These are phyloP conservation scores for Crassisporium funariophilum DNA, from an alignment of 768 basidiomycete genomes.

Conservation along the genomic window DNA sequence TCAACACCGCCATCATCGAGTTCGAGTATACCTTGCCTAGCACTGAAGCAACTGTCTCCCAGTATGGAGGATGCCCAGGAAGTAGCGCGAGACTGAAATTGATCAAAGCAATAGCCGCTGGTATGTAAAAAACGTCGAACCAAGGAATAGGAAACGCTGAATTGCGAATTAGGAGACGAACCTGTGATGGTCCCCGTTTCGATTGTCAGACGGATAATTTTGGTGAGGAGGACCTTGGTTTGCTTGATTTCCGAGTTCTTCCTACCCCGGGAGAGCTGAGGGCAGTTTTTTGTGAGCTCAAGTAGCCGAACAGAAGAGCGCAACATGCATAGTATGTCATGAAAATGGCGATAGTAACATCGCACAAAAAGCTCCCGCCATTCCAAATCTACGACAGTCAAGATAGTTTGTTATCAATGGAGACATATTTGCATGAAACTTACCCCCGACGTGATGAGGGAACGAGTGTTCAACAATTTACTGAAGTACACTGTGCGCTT, in stretches of 20 bases:
- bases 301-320: too few relatives aligned
- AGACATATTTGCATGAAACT: neutral
- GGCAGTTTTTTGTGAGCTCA: too few relatives aligned
- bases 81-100: constrained; percentile 10
- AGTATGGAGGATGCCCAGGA: constrained; percentile 11
- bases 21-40: constrained; percentile 16
- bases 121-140: neutral
- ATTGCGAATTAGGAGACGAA: neutral
- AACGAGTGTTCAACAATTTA: constrained; percentile 9
- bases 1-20: constrained; percentile 16
- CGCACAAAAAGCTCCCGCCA: constrained; percentile 15
- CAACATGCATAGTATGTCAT: constrained; percentile 18
- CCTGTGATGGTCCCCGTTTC: constrained; percentile 14
- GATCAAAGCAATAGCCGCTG: constrained; percentile 14
- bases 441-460: constrained; percentile 13
- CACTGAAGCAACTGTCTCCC: constrained; percentile 9
- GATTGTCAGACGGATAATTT: constrained; percentile 9
- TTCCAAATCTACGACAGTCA: constrained; percentile 13
- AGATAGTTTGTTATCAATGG: neutral
- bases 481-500: constrained; percentile 14
- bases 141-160: neutral
- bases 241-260: constrained; percentile 7
- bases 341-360: constrained; percentile 14
- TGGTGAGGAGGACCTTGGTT: constrained; percentile 8
- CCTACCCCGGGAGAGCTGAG: too few relatives aligned